phyloP scores from a whole-genome alignment of 345 rosid genomes.

The Alliaria petiolata region DNA sequence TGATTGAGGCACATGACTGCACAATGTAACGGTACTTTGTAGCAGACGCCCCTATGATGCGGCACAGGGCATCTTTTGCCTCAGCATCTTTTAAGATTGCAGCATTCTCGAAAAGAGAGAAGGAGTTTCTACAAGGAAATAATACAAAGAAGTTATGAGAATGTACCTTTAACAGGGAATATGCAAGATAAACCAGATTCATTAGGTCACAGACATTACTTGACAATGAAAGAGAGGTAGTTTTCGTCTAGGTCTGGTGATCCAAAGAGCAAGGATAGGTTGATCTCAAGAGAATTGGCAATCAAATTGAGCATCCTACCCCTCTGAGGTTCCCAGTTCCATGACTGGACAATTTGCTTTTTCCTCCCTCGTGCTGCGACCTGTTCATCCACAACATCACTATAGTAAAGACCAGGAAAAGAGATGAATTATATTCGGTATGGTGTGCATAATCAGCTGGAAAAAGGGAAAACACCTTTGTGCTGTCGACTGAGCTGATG shows the following conservation, averaged over 20 bases:
- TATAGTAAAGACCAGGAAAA: not conserved
- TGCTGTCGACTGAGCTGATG: conserved; percentile 35
- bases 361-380: conserved; percentile 53
- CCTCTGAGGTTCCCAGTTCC: conserved; percentile 92
- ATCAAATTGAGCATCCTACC: conserved; percentile 78
- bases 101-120: conserved; percentile 76
- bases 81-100: conserved; percentile 63
- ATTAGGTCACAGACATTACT: conserved; percentile 42
- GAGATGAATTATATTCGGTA: not conserved
- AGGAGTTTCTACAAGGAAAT: conserved; percentile 55
- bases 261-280: conserved; percentile 85
- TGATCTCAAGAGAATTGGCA: conserved; percentile 90
- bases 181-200: conserved; percentile 4
- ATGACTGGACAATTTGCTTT: conserved; percentile 55
- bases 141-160: conserved; percentile 20
- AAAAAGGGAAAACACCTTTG: conserved; percentile 65
- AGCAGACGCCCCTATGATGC: conserved; percentile 76
- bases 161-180: not conserved
- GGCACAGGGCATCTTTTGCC: conserved; percentile 82
- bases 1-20: conserved; percentile 82
- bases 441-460: not conserved
- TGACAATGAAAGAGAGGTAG: conserved; percentile 77
- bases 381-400: conserved; percentile 42
- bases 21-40: conserved; percentile 73
- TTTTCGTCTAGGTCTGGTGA: conserved; percentile 79